phyloP scores from a whole-genome alignment of 2,329 filamentous ascomycete species.

The Chaetomium globosum region DNA sequence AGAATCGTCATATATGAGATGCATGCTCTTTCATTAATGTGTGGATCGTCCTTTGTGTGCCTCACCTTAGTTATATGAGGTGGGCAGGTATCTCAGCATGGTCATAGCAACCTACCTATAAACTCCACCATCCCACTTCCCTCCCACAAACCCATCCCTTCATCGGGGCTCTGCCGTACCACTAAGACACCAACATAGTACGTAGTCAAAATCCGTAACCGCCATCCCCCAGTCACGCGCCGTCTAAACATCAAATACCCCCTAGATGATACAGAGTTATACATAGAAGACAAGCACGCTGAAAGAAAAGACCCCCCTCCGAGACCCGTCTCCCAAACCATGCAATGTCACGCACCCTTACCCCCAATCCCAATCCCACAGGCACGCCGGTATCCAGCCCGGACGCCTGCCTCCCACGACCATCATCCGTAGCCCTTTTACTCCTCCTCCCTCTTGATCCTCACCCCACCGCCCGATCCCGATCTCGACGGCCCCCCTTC shows the following conservation, averaged over 20 bases:
- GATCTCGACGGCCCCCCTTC: constrained; percentile 27
- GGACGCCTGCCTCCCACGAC: neutral
- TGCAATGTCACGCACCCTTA: neutral
- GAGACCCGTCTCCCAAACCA: neutral
- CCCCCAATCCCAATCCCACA: neutral
- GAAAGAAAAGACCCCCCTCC: neutral
- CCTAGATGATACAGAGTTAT: neutral
- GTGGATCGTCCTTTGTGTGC: no score
- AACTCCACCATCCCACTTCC: no score
- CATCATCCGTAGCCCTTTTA: neutral
- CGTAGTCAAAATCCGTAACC: neutral
- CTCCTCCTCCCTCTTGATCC: constrained; percentile 30
- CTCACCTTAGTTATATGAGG: no score
- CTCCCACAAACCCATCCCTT: no score
- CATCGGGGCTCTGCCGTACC: no score
- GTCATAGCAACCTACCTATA: no score
- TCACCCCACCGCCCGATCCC: constrained; percentile 16
- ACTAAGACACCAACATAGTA: neutral
- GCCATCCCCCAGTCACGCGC: neutral
- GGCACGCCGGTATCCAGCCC: constrained; percentile 2
- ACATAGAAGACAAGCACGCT: neutral
- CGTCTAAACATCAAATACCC: neutral
- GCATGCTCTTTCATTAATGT: no score
- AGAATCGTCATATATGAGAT: no score
- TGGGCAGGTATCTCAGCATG: no score